Conservation (phyloP, 208 protist genomes). For the Wallacemonas sp. region DNA sequence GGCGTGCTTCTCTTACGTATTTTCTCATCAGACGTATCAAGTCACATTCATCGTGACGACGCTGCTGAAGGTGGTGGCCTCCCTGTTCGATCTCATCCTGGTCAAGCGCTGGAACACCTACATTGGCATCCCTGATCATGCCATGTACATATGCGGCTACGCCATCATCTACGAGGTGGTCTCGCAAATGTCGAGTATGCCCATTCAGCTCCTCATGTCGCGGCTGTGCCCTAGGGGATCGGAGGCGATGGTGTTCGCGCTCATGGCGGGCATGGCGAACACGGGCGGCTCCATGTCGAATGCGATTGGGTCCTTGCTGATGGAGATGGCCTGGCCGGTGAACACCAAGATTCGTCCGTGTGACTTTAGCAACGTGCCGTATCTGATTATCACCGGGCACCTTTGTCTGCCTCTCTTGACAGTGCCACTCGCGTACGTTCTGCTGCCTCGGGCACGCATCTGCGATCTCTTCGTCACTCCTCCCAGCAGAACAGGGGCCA, state of each 20-base stretch:
- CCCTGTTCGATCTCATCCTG: constrained; percentile 37
- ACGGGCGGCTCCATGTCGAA: constrained; percentile 49
- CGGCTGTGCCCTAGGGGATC: constrained; percentile 77
- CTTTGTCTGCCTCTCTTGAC: constrained; percentile 46
- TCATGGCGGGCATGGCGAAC: constrained; percentile 73
- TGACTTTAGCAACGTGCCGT: constrained; percentile 65
- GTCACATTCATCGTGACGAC: constrained; percentile 31
- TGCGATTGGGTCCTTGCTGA: constrained; percentile 52
- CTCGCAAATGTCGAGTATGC: constrained; percentile 47
- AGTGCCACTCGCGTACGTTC: constrained; percentile 47
- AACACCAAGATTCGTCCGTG: constrained; percentile 36
- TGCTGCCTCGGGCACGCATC: constrained; percentile 57
- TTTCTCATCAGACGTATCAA: constrained; percentile 27
- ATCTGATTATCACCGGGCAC: constrained; percentile 59
- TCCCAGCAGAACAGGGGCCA: no score
- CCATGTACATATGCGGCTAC: constrained; percentile 47
- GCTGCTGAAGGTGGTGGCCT: constrained; percentile 23
- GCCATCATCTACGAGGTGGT: constrained; percentile 40
- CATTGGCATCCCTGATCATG: constrained; percentile 33
- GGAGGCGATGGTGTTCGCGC: constrained; percentile 78
- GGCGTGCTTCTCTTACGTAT: constrained; percentile 28
- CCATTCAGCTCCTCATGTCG: constrained; percentile 68
- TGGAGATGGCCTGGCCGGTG: constrained; percentile 59
- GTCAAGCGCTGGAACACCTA: constrained; percentile 37
- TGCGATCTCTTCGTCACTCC: constrained; percentile 33